phyloP scores from a whole-genome alignment of 768 basidiomycete genomes.

The Trametes cinnabarina region DNA sequence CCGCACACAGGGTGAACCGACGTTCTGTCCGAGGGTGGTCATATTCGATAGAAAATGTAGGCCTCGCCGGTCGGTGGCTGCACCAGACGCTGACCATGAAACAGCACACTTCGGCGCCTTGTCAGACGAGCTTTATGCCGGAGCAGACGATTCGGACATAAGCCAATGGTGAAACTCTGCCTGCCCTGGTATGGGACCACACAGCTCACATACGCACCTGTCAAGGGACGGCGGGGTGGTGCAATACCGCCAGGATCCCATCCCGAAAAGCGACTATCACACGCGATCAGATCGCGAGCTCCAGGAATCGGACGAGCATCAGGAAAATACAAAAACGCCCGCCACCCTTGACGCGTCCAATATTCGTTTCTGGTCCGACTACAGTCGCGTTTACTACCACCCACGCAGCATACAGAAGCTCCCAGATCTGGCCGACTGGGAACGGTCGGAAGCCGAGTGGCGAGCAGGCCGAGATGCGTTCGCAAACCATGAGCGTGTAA shows the following conservation, averaged over 20 bases:
- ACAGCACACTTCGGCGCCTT: conserved; percentile 69
- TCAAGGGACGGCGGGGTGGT: conserved; percentile 49
- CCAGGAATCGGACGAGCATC: conserved; percentile 20
- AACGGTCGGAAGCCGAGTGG: conserved; percentile 57
- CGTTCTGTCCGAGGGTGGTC: conserved; percentile 61
- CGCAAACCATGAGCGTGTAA: conserved; percentile 54
- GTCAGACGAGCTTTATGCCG: conserved; percentile 40
- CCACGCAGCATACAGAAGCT: conserved; percentile 65
- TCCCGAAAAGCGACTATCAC: conserved; percentile 58
- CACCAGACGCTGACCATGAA: background rate
- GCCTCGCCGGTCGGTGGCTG: conserved; percentile 7
- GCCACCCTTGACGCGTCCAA: conserved; percentile 20
- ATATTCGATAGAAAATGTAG: conserved; percentile 67
- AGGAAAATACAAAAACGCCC: background rate
- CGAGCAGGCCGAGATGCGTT: conserved; percentile 49
- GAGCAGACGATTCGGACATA: conserved; percentile 18
- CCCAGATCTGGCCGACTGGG: conserved; percentile 58
- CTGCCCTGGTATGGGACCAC: background rate
- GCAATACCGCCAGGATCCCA: conserved; percentile 51
- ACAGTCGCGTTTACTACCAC: conserved; percentile 59
- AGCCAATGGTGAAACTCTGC: background rate
- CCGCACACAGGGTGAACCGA: conserved; percentile 41
- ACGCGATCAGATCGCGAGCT: conserved; percentile 33
- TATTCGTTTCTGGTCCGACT: conserved; percentile 69
- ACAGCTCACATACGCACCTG: background rate